phyloP scores from a whole-genome alignment of 495 filamentous ascomycete genomes.

The Oidiodendron maius region DNA sequence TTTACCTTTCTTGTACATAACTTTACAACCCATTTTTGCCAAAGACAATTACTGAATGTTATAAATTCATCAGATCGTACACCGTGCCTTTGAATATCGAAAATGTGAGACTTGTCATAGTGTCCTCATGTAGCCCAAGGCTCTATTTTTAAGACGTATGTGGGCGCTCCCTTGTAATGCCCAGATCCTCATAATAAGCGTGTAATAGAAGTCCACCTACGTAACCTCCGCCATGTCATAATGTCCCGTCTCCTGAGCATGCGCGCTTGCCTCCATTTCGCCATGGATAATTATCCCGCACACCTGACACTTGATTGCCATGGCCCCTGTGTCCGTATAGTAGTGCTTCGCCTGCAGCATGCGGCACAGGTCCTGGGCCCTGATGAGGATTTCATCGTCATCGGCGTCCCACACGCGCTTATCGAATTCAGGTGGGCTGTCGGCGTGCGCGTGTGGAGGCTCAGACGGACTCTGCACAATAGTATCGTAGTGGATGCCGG shows the following conservation, averaged over 20 bases:
- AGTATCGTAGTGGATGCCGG: constrained; percentile 94
- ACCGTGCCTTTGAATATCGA: no score
- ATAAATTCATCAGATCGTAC: no score
- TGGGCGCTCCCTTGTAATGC: no score
- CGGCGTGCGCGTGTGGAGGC: constrained; percentile 48
- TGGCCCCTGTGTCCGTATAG: constrained; percentile 82
- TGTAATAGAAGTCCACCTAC: no score
- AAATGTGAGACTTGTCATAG: no score
- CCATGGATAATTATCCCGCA: constrained; percentile 71
- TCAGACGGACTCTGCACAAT: constrained; percentile 67
- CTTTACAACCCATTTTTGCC: no score
- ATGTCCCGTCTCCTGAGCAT: constrained; percentile 63
- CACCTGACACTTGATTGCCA: constrained; percentile 73
- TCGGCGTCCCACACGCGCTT: constrained; percentile 67
- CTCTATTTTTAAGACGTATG: no score
- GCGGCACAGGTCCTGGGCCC: constrained; percentile 62
- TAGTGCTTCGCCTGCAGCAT: constrained; percentile 71
- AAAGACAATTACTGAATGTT: no score
- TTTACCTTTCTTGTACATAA: no score
- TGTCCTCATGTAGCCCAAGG: no score
- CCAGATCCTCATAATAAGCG: no score
- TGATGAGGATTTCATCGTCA: constrained; percentile 63
- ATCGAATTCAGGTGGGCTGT: constrained; percentile 64
- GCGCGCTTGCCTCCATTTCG: constrained; percentile 60
- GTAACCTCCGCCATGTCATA: constrained; percentile 61